phyloP scores from a whole-genome alignment of 2,329 filamentous ascomycete species.

The Chaetomium strumarium region DNA sequence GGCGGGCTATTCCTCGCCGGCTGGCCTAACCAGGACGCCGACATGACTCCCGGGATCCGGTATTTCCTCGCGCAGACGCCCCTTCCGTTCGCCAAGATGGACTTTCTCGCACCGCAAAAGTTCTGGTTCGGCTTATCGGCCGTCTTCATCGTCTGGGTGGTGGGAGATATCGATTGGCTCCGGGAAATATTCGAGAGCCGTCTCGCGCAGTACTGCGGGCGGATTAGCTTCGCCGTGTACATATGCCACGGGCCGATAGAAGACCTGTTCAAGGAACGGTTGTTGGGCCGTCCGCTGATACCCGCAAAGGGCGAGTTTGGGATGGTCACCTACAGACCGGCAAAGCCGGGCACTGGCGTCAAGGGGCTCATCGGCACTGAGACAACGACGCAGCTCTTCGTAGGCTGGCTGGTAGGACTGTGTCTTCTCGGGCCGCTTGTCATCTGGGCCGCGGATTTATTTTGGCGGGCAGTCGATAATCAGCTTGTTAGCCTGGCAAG shows the following conservation, averaged over 20 bases:
- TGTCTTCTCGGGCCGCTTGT: constrained; percentile 32
- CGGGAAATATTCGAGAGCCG: constrained; percentile 39
- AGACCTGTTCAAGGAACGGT: constrained; percentile 30
- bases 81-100: constrained; percentile 29
- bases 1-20: constrained; percentile 34
- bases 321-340: constrained; percentile 19
- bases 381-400: constrained; percentile 27
- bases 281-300: constrained; percentile 27
- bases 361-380: constrained; percentile 31
- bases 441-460: constrained; percentile 53
- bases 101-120: constrained; percentile 30
- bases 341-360: constrained; percentile 25
- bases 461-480: constrained; percentile 53
- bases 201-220: constrained; percentile 49
- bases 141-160: constrained; percentile 33
- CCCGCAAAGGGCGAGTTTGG: constrained; percentile 23
- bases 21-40: constrained; percentile 35
- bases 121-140: constrained; percentile 35
- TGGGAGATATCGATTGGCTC: constrained; percentile 32
- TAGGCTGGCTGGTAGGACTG: constrained; percentile 36
- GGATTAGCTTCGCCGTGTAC: constrained; percentile 53
- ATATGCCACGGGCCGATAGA: constrained; percentile 51
- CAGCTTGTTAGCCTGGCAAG: constrained; percentile 28
- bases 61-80: constrained; percentile 31
- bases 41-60: constrained; percentile 31